A percentile compares a stretch with the other conserved stretches of the same genome.
Conservation (phyloP, 2,329 filamentous ascomycete genomes). For the Aspergillus thermomutatus region DNA sequence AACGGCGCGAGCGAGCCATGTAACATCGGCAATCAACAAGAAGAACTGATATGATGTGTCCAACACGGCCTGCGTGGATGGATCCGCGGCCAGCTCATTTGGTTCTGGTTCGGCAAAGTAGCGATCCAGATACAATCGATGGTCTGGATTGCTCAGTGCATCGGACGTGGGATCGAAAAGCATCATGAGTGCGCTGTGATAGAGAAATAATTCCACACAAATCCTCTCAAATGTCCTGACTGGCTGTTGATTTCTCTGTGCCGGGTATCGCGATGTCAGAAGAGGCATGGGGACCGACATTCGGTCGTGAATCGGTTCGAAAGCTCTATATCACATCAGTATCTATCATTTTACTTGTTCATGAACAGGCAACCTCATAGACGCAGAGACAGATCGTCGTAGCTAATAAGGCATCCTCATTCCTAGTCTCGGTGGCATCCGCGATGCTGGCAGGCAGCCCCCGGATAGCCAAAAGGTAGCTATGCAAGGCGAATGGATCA, state of each 20-base stretch:
- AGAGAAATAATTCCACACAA: conserved; percentile 17
- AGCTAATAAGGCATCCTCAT: conserved; percentile 13
- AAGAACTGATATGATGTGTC: conserved; percentile 13
- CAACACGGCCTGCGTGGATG: conserved; percentile 10
- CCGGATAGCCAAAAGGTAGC: conserved; percentile 11
- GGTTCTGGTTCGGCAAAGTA: conserved; percentile 6
- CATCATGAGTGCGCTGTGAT: conserved; percentile 16
- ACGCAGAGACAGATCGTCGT: conserved; percentile 12
- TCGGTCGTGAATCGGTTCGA: conserved; percentile 10
- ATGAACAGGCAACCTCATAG: conserved; percentile 10
- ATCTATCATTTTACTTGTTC: neutral
- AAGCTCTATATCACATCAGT: conserved; percentile 6
- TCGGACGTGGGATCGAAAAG: conserved; percentile 15
- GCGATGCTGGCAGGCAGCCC: conserved; percentile 1
- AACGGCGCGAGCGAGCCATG: conserved; percentile 6
- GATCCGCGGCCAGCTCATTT: neutral
- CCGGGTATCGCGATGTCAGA: conserved; percentile 7
- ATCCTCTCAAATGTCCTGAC: conserved; percentile 14
- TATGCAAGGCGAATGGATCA: conserved; percentile 5
- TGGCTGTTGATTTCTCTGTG: conserved; percentile 2
- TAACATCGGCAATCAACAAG: conserved; percentile 12
- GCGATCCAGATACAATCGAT: neutral
- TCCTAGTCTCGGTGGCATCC: neutral
- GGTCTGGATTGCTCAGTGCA: neutral
- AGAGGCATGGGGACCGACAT: conserved; percentile 12